phyloP scores from a whole-genome alignment of 2,329 filamentous ascomycete species.

The Ascochyta viciae-villosae region DNA sequence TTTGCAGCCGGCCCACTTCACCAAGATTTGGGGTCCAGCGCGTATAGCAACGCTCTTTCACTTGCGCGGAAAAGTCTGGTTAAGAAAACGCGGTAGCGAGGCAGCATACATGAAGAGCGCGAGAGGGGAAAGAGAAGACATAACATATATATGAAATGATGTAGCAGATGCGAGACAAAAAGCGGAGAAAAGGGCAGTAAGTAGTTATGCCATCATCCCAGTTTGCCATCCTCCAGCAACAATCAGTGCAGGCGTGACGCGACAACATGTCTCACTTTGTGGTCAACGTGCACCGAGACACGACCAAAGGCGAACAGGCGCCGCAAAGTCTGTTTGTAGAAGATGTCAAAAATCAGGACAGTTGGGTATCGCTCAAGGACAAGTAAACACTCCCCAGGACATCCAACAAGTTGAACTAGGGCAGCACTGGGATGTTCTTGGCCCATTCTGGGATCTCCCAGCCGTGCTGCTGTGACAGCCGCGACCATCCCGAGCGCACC shows the following conservation, averaged over 20 bases:
- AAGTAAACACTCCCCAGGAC: not conserved
- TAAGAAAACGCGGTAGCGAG: no score
- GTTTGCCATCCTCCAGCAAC: not conserved
- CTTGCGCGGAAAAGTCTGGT: no score
- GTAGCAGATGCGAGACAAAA: no score
- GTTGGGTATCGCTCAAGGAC: not conserved
- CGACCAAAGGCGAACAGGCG: not conserved
- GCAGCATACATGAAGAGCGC: no score
- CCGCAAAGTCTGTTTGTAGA: not conserved
- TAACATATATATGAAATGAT: no score
- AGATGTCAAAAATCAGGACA: not conserved
- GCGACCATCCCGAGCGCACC: conserved; percentile 27
- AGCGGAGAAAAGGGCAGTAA: no score
- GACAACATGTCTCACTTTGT: not conserved
- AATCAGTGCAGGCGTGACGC: not conserved
- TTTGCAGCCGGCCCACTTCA: no score
- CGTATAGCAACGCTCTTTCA: no score
- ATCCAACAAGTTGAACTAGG: conserved; percentile 6
- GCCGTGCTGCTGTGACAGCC: conserved; percentile 22
- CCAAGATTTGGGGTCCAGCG: no score
- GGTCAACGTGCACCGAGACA: not conserved
- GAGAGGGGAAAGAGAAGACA: no score
- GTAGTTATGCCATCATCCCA: not conserved
- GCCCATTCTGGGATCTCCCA: conserved; percentile 39
- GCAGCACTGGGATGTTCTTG: conserved; percentile 33